Base-by-base conservation (phyloP, 768 basidiomycete species). In the Mrakia hoshinonis region DNA sequence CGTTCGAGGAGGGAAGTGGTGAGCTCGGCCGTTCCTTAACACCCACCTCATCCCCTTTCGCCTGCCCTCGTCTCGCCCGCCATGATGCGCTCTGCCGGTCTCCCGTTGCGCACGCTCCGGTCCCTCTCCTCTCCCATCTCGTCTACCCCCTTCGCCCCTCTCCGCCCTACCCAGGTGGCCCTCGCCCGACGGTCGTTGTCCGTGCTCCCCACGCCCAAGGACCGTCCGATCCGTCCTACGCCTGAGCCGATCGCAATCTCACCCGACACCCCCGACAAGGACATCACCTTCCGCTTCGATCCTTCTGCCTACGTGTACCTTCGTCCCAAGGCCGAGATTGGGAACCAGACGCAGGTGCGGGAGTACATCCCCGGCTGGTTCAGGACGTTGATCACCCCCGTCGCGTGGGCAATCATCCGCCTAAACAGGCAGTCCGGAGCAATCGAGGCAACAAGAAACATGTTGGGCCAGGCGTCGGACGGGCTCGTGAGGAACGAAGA, bases 401-500 rank as follows among this genome's bases (percentile, higher is more conserved):
- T 68, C 61, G 67, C 26, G 24, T 4, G 22, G 47, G 0, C 34
- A 3, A 20, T 63, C 36, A 31, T 15, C 12, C 61, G 29, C 12
- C 12, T n/a, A 5, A 65, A 15, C 34, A 52, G 49, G 34, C 61
- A 47, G 58, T 36, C 38, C 6, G 51, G 24, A 6, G 72, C 72
- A 1, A 68, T 73, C 60, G 54, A 54, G 31, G 55, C 48, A 10
- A 67, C 72, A n/a, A 67, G 72, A 34, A 68, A 51, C 39, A 68
- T 73, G 22, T 36, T 73, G 34, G 72, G 72, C 7, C 29, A 46
- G 20, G 58, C 54, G 31, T 36, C 38, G 18, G 72, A 73, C 20
- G 67, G 52, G 18, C 34, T 73, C 20, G 72, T 68, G 26, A 67
- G 72, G 29, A 68, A 67, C 34, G 66, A 67, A 47, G 66, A 73